These are phyloP conservation scores for Magnusiomyces tetraspermus DNA, from an alignment of 1,139 yeast species.

Conservation along the genomic window DNA sequence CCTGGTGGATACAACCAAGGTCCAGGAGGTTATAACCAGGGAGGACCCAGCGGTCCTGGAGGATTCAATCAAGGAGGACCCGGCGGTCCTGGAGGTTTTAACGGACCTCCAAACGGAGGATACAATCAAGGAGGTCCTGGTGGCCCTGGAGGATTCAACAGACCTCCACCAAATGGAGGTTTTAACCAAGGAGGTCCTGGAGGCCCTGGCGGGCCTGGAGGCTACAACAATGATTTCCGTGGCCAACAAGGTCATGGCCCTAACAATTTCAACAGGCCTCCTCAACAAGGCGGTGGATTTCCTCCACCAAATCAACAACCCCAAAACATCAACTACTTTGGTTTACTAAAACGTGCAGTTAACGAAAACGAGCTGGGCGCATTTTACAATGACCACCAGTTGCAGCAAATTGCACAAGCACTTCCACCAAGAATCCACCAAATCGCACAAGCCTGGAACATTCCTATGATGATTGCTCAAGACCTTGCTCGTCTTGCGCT, in stretches of 20 bases:
- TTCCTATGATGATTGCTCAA: conserved; percentile 27
- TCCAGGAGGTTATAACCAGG: conserved; percentile 4
- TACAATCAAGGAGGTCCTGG: background rate
- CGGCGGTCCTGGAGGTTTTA: background rate
- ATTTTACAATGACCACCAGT: background rate
- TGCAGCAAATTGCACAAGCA: background rate
- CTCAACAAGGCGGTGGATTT: background rate
- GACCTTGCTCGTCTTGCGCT: conserved; percentile 27
- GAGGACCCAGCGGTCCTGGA: conserved; percentile 4
- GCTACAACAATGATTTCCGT: conserved; percentile 7
- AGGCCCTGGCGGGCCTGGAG: background rate
- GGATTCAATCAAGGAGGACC: background rate
- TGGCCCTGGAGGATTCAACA: conserved; percentile 3
- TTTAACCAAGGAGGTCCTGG: background rate
- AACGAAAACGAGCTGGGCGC: conserved; percentile 1
- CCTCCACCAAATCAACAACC: background rate
- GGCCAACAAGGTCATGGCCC: conserved; percentile 7
- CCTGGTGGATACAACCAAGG: conserved; percentile 6
- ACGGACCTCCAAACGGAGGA: background rate
- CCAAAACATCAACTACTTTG: conserved; percentile 16
- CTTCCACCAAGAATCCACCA: conserved; percentile 13
- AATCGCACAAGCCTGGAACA: conserved; percentile 24
- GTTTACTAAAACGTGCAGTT: conserved; percentile 14
- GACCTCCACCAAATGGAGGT: background rate
- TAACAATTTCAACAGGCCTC: background rate